phyloP scores from a whole-genome alignment of 202 grass and related monocot genomes.

The Bolboschoenoplectus hybrid region DNA sequence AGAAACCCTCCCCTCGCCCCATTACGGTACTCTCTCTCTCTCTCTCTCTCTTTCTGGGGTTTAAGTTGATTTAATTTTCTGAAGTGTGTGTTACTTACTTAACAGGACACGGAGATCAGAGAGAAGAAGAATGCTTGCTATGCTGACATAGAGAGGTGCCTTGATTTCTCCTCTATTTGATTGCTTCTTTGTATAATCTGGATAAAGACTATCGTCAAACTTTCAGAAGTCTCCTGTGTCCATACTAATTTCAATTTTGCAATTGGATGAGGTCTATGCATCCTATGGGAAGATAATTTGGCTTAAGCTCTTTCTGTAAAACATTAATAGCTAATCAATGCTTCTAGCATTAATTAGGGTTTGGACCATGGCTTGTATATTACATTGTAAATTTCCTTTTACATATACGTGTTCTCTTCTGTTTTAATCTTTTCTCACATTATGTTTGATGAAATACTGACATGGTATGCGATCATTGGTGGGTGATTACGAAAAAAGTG shows the following conservation, averaged over 20 bases:
- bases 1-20: constrained; percentile 67
- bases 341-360: not conserved
- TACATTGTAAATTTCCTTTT: not conserved
- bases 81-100: not conserved
- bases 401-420: not conserved
- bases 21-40: constrained; percentile 54
- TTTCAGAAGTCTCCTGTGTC: not conserved
- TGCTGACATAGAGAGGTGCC: constrained; percentile 84
- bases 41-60: not conserved
- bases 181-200: constrained; percentile 21
- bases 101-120: constrained; percentile 74
- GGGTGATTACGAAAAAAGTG: constrained; percentile 45
- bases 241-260: not conserved
- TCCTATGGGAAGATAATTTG: not conserved
- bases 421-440: not conserved
- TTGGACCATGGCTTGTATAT: not conserved
- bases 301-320: not conserved
- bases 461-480: not conserved
- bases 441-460: constrained; percentile 39
- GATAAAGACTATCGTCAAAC: not conserved
- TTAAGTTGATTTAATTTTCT: not conserved
- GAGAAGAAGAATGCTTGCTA: constrained; percentile 86
- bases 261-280: not conserved
- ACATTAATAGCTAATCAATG: not conserved
- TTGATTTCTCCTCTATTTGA: not conserved